Percentiles rank a stretch among this genome's conserved stretches.
Evolutionary conservation across 2,329 filamentous ascomycete species (phyloP).

Genomic region (Pestalotiopsis sp.): DNA sequence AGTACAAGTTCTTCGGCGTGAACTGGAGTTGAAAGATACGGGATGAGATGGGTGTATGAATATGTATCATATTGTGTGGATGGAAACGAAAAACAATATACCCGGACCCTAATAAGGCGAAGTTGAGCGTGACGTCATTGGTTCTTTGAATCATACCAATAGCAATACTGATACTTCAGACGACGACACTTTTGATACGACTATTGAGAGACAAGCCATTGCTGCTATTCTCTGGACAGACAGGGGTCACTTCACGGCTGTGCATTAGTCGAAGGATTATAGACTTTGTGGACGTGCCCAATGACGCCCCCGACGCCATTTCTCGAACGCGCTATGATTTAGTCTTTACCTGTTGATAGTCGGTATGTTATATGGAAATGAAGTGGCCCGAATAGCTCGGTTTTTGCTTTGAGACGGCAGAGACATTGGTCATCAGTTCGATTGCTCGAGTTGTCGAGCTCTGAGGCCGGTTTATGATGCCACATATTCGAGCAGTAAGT

Average conservation of each 20-base stretch:
- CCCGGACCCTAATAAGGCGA: not conserved
- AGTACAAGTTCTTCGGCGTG: slow-evolving; percentile 61
- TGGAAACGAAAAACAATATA: not conserved
- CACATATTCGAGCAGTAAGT: not conserved
- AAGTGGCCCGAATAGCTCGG: not conserved
- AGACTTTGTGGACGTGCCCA: not conserved
- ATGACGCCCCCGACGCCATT: not conserved
- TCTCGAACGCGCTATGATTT: not conserved
- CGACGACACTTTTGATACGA: too few relatives aligned
- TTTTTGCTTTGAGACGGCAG: not conserved
- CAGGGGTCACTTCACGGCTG: not conserved
- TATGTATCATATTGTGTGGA: not conserved
- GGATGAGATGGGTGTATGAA: not conserved
- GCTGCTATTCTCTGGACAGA: not conserved
- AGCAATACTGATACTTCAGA: too few relatives aligned
- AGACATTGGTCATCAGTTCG: not conserved
- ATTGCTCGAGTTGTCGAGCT: not conserved
- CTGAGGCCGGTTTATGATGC: not conserved
- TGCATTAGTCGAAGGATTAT: not conserved
- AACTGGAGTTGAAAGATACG: slow-evolving; percentile 47
- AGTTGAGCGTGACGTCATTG: not conserved
- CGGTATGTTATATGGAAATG: not conserved
- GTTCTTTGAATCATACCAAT: not conserved
- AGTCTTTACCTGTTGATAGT: not conserved
- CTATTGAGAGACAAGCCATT: too few relatives aligned